Evolutionary conservation across 2,329 filamentous ascomycete species (phyloP), one percentile per base, ranked within the genome.

Genomic region (Aureobasidium uvarum): DNA sequence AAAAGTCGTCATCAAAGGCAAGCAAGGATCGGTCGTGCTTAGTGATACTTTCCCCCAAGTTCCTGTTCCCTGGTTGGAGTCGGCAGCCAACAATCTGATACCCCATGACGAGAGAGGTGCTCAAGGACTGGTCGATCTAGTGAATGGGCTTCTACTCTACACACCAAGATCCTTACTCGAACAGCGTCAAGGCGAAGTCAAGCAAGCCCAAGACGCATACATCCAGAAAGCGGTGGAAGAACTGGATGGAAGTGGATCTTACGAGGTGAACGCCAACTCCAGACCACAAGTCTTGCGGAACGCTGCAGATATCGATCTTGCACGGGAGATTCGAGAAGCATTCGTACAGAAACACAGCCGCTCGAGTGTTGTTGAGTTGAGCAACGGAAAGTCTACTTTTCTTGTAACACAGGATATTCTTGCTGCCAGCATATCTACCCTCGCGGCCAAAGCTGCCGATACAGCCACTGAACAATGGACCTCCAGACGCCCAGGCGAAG

Each of bases 401-500:
- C n/a, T 60, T 13, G 25, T 60, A 36, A 20, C 18, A 60, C 18
- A 60, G 6, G 41, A 60, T 38, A 28, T 14, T 20, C 43, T 60
- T 48, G 16, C 56, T 8, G 10, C n/a, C 18, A 46, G 14, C 6
- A 18, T 36, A 11, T 60, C 56, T 3, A 7, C 23, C 3, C 11
- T 62, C n/a, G 33, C 31, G 20, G 31, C 58, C 6, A 50, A 38
- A 23, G 58, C 58, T 5, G 20, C 5, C 14, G 58, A 51, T n/a
- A 16, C 16, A 25, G 58, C 58, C 7, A 16, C 33, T 2, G 45
- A 50, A 23, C 58, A 62, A 23, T 62, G 58, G 58, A 14, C 58
- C 45, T 18, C n/a, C 45, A 39, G 58, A 62, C 45, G 33, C 5
- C 20, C 58, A 39, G 58, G 58, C 5, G 58, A 62, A 51, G 58